These are phyloP conservation scores for Carex littledalei DNA, from an alignment of 176 grass and related monocot genomes.

Conservation along the genomic window DNA sequence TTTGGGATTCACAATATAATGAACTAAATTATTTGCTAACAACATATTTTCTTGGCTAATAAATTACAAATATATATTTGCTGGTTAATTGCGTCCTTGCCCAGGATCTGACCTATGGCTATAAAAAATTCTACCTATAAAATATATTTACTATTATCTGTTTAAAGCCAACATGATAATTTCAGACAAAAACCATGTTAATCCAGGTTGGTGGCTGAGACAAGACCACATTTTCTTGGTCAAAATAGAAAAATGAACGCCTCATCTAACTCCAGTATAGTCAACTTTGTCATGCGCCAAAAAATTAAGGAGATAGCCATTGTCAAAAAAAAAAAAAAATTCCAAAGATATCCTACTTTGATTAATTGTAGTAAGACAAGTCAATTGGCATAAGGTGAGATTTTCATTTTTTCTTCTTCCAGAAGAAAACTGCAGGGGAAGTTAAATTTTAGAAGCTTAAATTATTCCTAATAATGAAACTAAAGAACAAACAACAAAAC, in stretches of 20 bases:
- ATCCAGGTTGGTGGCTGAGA: neutral
- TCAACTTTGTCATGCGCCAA: neutral
- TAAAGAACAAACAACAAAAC: neutral
- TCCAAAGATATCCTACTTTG: neutral
- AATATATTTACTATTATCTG: neutral
- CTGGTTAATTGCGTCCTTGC: no score
- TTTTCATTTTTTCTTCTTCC: neutral
- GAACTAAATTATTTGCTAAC: neutral
- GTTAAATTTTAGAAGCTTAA: neutral
- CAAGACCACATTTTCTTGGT: neutral
- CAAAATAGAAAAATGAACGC: neutral
- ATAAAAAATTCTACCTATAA: neutral
- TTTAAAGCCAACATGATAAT: neutral
- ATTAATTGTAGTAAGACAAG: neutral
- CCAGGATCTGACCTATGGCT: neutral
- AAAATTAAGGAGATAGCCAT: neutral
- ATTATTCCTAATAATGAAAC: neutral
- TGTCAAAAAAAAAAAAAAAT: neutral
- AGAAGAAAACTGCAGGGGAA: neutral
- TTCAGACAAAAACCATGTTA: neutral
- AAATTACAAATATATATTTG: no score
- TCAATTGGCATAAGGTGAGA: neutral
- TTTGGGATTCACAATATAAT: neutral
- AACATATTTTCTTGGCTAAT: no score
- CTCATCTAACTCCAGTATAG: neutral